These are phyloP conservation scores for Dothiorella sarmentorum DNA, from an alignment of 2,329 filamentous ascomycete species.

Conservation along the genomic window DNA sequence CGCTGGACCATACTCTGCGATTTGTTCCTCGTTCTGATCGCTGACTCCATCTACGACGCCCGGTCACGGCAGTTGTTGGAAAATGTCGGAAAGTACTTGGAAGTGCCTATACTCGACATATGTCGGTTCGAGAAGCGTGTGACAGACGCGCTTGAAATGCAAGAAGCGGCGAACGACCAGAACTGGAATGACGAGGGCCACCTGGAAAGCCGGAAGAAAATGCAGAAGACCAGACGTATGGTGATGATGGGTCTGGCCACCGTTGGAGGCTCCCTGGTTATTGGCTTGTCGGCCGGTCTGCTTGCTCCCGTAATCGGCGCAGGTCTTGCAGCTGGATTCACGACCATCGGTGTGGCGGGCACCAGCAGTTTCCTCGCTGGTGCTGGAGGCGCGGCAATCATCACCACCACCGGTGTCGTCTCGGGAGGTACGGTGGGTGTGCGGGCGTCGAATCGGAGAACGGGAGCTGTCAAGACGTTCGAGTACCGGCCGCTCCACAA, in stretches of 20 bases:
- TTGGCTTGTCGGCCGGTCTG: conserved; percentile 88
- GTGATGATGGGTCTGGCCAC: conserved; percentile 97
- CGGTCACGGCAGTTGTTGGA: conserved; percentile 83
- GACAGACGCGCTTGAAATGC: conserved; percentile 95
- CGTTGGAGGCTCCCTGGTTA: conserved; percentile 90
- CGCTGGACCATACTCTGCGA: conserved; percentile 97
- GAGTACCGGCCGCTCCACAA: conserved; percentile 96
- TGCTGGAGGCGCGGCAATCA: conserved; percentile 86
- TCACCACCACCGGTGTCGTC: conserved; percentile 82
- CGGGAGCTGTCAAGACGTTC: conserved; percentile 90
- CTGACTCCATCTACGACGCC: conserved; percentile 90
- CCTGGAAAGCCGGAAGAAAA: conserved; percentile 79
- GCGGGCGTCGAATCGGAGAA: conserved; percentile 80
- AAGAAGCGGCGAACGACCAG: conserved; percentile 88
- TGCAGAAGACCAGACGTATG: conserved; percentile 76
- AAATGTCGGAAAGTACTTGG: conserved; percentile 73
- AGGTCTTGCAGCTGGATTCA: conserved; percentile 89
- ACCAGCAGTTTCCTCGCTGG: conserved; percentile 88
- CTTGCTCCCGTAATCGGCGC: conserved; percentile 91
- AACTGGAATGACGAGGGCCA: conserved; percentile 98
- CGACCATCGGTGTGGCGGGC: conserved; percentile 87
- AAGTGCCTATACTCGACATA: conserved; percentile 87
- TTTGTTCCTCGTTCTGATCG: conserved; percentile 89
- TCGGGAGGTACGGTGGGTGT: conserved; percentile 85
- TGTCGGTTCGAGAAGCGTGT: conserved; percentile 96